phyloP scores from a whole-genome alignment of 768 basidiomycete species.

The Auriscalpium orientale region DNA sequence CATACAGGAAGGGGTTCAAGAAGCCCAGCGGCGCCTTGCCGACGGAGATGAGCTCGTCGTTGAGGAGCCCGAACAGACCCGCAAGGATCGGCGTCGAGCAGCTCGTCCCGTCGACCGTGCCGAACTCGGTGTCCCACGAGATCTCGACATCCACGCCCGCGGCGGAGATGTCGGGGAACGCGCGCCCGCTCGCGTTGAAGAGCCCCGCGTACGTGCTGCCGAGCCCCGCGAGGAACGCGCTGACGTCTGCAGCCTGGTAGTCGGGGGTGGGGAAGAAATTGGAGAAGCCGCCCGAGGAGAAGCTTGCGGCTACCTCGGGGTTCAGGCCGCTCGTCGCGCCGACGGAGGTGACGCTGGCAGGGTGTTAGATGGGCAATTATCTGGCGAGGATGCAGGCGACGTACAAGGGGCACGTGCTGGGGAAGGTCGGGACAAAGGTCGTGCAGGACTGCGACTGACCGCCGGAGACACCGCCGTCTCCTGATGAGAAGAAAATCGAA shows the following conservation, averaged over 20 bases:
- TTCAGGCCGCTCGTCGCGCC: constrained; percentile 1
- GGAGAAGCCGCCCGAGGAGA: constrained; percentile 15
- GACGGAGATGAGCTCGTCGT: not conserved
- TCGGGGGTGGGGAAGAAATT: constrained; percentile 9
- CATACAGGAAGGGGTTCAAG: constrained; percentile 16
- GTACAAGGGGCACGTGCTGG: constrained; percentile 27
- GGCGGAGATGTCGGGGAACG: constrained; percentile 10
- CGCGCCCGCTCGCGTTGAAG: not conserved
- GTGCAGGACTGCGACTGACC: constrained; percentile 20
- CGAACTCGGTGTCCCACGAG: not conserved
- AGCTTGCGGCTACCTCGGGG: constrained; percentile 6
- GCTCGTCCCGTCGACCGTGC: not conserved
- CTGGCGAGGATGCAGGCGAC: constrained; percentile 1
- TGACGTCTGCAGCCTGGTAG: constrained; percentile 4
- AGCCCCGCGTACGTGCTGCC: constrained; percentile 2
- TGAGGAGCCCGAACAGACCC: constrained; percentile 14
- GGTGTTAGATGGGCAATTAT: not conserved
- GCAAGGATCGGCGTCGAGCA: constrained; percentile 10
- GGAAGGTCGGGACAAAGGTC: constrained; percentile 27
- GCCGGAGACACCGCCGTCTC: constrained; percentile 31
- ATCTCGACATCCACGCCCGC: constrained; percentile 7
- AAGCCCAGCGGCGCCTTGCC: constrained; percentile 15
- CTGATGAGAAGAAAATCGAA: constrained; percentile 30
- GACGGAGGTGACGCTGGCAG: not conserved
- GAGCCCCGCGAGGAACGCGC: constrained; percentile 1